phyloP scores from a whole-genome alignment of 495 filamentous ascomycete species.

The Tuber indicum region DNA sequence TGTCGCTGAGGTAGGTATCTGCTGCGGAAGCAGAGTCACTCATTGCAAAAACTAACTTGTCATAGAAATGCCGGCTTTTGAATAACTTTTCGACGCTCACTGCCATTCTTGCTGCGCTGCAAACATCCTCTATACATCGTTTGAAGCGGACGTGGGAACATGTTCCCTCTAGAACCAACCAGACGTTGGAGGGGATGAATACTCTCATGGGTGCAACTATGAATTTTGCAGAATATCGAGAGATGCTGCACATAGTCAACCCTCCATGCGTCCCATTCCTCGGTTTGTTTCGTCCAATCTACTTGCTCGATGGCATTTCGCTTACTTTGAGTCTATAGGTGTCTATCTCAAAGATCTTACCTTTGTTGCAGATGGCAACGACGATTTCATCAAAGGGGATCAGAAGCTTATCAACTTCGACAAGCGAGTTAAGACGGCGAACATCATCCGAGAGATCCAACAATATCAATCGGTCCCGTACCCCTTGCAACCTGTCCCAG shows the following conservation, averaged over 20 bases:
- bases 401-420: slow-evolving; percentile 89
- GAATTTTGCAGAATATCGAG: slow-evolving; percentile 95
- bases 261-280: slow-evolving; percentile 98
- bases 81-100: slow-evolving; percentile 98
- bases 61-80: slow-evolving; percentile 79
- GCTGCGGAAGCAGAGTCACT: slow-evolving; percentile 12
- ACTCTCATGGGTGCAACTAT: slow-evolving; percentile 94
- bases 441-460: slow-evolving; percentile 96
- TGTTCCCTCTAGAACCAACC: slow-evolving; percentile 73
- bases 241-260: slow-evolving; percentile 82
- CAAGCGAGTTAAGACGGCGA: slow-evolving; percentile 94
- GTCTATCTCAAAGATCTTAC: slow-evolving; percentile 97
- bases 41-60: slow-evolving; percentile 2
- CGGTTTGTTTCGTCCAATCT: slow-evolving; percentile 53
- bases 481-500: slow-evolving; percentile 74
- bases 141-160: slow-evolving; percentile 91
- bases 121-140: slow-evolving; percentile 88
- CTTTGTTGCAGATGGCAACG: slow-evolving; percentile 97
- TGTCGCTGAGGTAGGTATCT: slow-evolving; percentile 74
- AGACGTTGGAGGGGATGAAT: slow-evolving; percentile 80
- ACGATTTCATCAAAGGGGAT: slow-evolving; percentile 87
- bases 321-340: slow-evolving; percentile 50
- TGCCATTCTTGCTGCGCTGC: slow-evolving; percentile 94
- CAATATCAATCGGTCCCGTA: slow-evolving; percentile 97
- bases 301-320: slow-evolving; percentile 2